These are phyloP conservation scores for Teunomyces aglyptinius DNA, from an alignment of 805 yeast species.

Conservation along the genomic window DNA sequence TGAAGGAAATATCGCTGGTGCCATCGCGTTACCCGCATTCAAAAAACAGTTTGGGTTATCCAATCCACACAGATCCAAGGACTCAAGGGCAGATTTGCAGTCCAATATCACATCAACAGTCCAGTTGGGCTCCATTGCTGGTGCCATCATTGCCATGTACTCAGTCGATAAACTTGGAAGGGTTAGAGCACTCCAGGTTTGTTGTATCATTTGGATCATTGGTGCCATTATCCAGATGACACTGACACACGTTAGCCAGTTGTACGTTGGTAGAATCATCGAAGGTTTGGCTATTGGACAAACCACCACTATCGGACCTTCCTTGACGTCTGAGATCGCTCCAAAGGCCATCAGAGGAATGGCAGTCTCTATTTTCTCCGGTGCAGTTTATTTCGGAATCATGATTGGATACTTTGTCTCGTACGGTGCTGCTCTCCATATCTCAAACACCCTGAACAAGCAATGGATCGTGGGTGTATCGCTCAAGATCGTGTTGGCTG, in stretches of 20 bases:
- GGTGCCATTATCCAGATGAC: slow-evolving; percentile 20
- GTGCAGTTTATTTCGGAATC: slow-evolving; percentile 25
- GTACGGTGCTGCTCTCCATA: slow-evolving; percentile 48
- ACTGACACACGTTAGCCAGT: slow-evolving; percentile 16
- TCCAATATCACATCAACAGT: slow-evolving; percentile 26
- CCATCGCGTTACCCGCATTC: slow-evolving; percentile 19
- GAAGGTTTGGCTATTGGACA: slow-evolving; percentile 26
- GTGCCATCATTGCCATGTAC: slow-evolving; percentile 23
- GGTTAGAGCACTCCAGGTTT: slow-evolving; percentile 20
- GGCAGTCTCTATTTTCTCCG: slow-evolving; percentile 22
- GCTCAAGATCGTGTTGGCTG: slow-evolving; percentile 19
- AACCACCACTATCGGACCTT: slow-evolving; percentile 24
- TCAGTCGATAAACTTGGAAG: slow-evolving; percentile 22
- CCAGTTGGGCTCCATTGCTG: slow-evolving; percentile 23
- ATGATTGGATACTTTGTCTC: slow-evolving; percentile 26
- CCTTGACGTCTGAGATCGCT: slow-evolving; percentile 21
- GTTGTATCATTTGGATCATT: slow-evolving; percentile 18
- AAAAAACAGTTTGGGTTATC: slow-evolving; percentile 15
- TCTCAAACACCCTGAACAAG: slow-evolving; percentile 11
- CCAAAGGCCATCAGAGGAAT: slow-evolving; percentile 23
- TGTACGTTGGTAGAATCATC: slow-evolving; percentile 22
- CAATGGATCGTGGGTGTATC: slow-evolving; percentile 23
- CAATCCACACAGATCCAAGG: slow-evolving; percentile 13
- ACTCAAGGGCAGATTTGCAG: slow-evolving; percentile 17
- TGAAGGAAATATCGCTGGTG: slow-evolving; percentile 22